Evolutionary conservation across 2,329 filamentous ascomycete genomes (phyloP), one percentile per base, ranked within the genome.

Genomic region (Purpureocillium lavendulum): DNA sequence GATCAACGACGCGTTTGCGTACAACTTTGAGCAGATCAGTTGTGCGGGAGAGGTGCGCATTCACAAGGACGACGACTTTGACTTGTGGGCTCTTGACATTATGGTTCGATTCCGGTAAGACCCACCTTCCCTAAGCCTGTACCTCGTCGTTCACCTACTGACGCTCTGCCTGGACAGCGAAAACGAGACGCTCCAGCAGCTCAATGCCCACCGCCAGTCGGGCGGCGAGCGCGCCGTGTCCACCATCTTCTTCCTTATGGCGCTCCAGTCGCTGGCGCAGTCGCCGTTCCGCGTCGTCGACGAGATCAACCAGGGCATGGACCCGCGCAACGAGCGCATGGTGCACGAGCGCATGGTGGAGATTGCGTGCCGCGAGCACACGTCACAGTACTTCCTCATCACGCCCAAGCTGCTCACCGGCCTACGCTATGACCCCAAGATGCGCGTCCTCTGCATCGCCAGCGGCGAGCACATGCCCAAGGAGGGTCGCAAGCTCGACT

Each of bases 271-370:
- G 36, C 81, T 98, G 53, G 90, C 92, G 13, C 84, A 88, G 53
- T 88, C 89, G 4, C 92, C 92, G 1, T 98, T 98, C 75, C 87
- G 92, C 38, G 90, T 98, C 36, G 92, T 98, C 43, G 92, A 98
- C 63, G 92, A 98, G 67, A 98, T 98, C 71, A 98, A 98, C 58
- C 92, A 98, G 65, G 92, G 92, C 49, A 98, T 98, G 92, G 92
- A 98, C 60, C 92, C 90, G 33, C 82, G 92, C 53, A 98, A 98
- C 63, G 92, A 98, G 65, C 85, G 92, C 51, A 94, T 96, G 78
- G 89, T 98, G 13, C 92, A 98, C 65, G 87, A 90, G 58, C 86
- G 92, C 47, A 94, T 98, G 84, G 92, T 98, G 8, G 88, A 96
- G 55, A 96, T 98, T 56, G 92, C 92, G 33, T 97, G 92, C 61